A percentile compares a stretch with the other conserved stretches of the same genome.
Evolutionary conservation across 2,329 filamentous ascomycete species (phyloP).

Genomic region (Fusarium succisae): DNA sequence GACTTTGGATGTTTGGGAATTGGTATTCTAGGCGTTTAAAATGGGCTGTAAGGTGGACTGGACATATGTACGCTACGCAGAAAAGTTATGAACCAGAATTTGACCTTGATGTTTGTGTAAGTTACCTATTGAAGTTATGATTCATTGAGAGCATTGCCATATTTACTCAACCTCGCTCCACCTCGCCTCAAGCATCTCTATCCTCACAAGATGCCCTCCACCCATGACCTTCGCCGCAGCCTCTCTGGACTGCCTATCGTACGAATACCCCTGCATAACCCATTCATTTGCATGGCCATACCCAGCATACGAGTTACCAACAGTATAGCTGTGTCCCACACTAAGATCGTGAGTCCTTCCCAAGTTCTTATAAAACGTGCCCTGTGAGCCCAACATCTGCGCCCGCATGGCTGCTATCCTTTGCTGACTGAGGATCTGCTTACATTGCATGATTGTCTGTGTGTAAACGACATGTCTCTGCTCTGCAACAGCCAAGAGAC

Average conservation of each 20-base stretch:
- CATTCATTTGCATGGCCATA: slow-evolving; percentile 46
- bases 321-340: slow-evolving; percentile 38
- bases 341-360: slow-evolving; percentile 28
- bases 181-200: slow-evolving; percentile 45
- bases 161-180: slow-evolving; percentile 49
- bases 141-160: not conserved
- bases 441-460: slow-evolving; percentile 43
- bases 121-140: not conserved
- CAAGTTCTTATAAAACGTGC: slow-evolving; percentile 39
- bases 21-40: slow-evolving; percentile 39
- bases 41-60: not conserved
- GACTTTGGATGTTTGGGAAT: slow-evolving; percentile 43
- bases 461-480: slow-evolving; percentile 44
- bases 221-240: slow-evolving; percentile 13
- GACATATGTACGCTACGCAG: not conserved
- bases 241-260: slow-evolving; percentile 44
- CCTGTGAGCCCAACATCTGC: slow-evolving; percentile 38
- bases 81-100: not conserved
- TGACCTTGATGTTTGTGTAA: not conserved
- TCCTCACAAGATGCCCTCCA: slow-evolving; percentile 20
- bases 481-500: slow-evolving; percentile 40
- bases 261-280: slow-evolving; percentile 43
- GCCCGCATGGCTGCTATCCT: slow-evolving; percentile 41
- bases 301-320: slow-evolving; percentile 45
- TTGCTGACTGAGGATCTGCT: slow-evolving; percentile 41